Evolutionary conservation across 305 asterid species (phyloP).

Genomic region (Andrographis paniculata): DNA sequence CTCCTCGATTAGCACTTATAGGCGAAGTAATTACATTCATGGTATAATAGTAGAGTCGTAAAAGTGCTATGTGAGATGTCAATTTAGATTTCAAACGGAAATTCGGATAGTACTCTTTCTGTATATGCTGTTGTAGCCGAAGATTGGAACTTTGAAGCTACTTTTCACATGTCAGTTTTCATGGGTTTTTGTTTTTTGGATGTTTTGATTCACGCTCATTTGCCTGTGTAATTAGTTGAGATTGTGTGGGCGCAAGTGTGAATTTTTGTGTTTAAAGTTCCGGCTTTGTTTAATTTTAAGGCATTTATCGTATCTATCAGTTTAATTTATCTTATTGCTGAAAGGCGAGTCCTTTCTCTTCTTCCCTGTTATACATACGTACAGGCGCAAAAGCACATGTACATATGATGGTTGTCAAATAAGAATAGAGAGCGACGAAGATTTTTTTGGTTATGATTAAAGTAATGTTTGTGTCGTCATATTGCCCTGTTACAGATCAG

Average conservation of each 20-base stretch:
- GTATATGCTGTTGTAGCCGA: background rate
- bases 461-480: background rate
- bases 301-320: no score
- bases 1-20: background rate
- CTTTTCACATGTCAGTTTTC: background rate
- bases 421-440: no score
- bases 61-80: background rate
- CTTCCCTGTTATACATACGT: background rate
- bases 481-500: slow-evolving; percentile 4
- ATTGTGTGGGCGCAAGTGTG: background rate
- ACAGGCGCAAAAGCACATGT: background rate
- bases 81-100: no score
- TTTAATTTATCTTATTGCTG: background rate
- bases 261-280: no score
- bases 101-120: slow-evolving; percentile 1
- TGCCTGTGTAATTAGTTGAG: background rate
- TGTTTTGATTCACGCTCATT: background rate
- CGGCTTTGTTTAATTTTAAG: no score
- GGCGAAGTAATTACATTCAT: background rate
- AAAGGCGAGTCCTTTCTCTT: background rate
- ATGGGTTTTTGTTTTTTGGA: background rate
- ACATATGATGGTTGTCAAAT: no score
- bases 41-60: background rate
- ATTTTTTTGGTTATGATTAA: slow-evolving; percentile 2
- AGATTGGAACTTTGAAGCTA: background rate